A percentile compares a stretch with the other conserved stretches of the same genome.
Evolutionary conservation across 2,329 filamentous ascomycete species (phyloP).

Genomic region (Neurospora crassa): DNA sequence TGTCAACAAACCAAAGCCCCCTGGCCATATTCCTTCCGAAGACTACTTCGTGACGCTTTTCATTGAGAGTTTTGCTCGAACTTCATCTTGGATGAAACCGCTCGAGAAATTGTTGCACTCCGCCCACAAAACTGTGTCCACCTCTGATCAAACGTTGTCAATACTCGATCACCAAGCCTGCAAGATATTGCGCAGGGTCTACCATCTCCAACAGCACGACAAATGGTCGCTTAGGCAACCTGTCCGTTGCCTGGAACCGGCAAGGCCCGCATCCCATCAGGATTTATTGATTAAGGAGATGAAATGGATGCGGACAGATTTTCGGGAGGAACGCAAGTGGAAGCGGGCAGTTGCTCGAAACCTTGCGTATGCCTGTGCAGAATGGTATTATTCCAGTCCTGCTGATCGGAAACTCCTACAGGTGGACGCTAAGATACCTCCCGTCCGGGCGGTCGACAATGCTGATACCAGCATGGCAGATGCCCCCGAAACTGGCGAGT

Average conservation of each 20-base stretch:
- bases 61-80: constrained; percentile 46
- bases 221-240: constrained; percentile 90
- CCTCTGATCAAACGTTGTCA: constrained; percentile 71
- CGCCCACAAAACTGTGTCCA: constrained; percentile 84
- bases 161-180: constrained; percentile 82
- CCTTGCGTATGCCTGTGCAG: constrained; percentile 72
- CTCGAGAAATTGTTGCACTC: constrained; percentile 66
- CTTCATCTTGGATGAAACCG: constrained; percentile 50
- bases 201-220: constrained; percentile 81
- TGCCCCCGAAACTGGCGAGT: constrained; percentile 23
- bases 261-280: constrained; percentile 67
- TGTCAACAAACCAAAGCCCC: constrained; percentile 28
- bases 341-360: constrained; percentile 74
- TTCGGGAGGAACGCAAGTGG: constrained; percentile 89
- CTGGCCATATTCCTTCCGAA: constrained; percentile 39
- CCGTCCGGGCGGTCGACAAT: constrained; percentile 19
- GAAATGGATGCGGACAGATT: constrained; percentile 98
- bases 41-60: constrained; percentile 58
- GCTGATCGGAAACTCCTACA: constrained; percentile 60
- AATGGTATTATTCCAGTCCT: constrained; percentile 60
- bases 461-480: constrained; percentile 20
- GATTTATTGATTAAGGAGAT: constrained; percentile 83
- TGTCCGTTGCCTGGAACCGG: constrained; percentile 73
- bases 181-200: constrained; percentile 75
- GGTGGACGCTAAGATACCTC: constrained; percentile 46